Base-by-base conservation (phyloP, 805 yeast species). In the Pichia heedii region DNA sequence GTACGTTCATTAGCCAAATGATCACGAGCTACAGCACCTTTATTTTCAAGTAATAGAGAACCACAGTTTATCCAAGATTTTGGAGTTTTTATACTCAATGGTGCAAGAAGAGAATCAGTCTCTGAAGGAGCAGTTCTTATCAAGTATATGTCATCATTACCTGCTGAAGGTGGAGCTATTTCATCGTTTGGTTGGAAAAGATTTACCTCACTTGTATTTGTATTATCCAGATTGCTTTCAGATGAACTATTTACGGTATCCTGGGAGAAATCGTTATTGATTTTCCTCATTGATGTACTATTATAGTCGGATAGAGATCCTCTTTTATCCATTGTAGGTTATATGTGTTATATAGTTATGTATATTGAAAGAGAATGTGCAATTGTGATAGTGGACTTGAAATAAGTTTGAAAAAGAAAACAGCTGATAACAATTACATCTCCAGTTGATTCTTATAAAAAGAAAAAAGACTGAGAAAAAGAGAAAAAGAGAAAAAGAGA, bases 1-100 rank as follows among this genome's bases (percentile, higher is more conserved):
- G 84, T 78, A 52, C 84, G 62, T 50, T 79, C 84, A 38, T 76
- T 76, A 11, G 84, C 84, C 65, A 79, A 66, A 53, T 77, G 81
- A 53, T 77, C 83, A 54, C 83, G 67, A 0, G 81, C 81, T 10
- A 76, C 81, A 0, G 80, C 61, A 0, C 79, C 79, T 44, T 70
- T 73, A 47, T 77, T 76, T 50, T 76, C 81, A 30, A 73, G 42
- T 18, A 66, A 42, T 16, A 64, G 50, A 0, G 69, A 55, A 2
- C 73, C 73, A 15, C 52, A 46, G 15, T 65, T 53, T 42, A 52
- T 45, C 20, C 55, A 39, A 7, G 52, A 50, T 20, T 42, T 43
- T 0, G 63, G 62, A 7, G 30, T 42, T 33, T 54, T 54, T 16
- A 52, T 48, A 22, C 43, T 39, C n/a, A 40, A 36, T 3, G 44